Evolutionary conservation across 1,284 basidiomycete genomes (phyloP).

Genomic region (Ganoderma meredithae): DNA sequence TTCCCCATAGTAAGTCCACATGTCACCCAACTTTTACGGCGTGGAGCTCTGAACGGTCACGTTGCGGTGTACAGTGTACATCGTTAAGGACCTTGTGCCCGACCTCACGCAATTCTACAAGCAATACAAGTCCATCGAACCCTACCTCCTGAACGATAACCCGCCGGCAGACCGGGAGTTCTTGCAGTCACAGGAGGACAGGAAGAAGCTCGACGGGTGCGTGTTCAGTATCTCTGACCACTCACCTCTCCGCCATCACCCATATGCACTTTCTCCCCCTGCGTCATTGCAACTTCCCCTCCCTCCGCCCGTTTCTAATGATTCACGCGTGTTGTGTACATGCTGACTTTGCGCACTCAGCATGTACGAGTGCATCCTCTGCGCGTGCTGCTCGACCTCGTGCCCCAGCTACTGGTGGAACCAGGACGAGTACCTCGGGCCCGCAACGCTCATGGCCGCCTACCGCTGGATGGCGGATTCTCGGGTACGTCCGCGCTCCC

Average conservation of each 20-base stretch:
- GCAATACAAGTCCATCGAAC: slow-evolving; percentile 99
- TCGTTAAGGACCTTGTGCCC: slow-evolving; percentile 98
- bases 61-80: slow-evolving; percentile 77
- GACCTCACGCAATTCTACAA: slow-evolving; percentile 95
- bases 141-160: slow-evolving; percentile 93
- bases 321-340: slow-evolving; percentile 6
- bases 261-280: slow-evolving; percentile 21
- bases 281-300: slow-evolving; percentile 17
- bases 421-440: slow-evolving; percentile 97
- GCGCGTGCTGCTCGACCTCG: slow-evolving; percentile 95
- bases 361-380: slow-evolving; percentile 95
- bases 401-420: slow-evolving; percentile 99
- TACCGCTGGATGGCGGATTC: slow-evolving; percentile 99
- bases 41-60: background rate
- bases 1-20: slow-evolving; percentile 89
- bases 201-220: slow-evolving; percentile 91
- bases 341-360: slow-evolving; percentile 23
- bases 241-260: background rate
- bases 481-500: slow-evolving; percentile 60
- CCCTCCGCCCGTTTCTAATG: slow-evolving; percentile 29
- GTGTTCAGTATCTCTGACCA: slow-evolving; percentile 17
- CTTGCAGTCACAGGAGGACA: slow-evolving; percentile 91
- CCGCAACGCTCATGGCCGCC: slow-evolving; percentile 95
- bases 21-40: background rate
- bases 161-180: slow-evolving; percentile 85